These are phyloP conservation scores for Ampelomyces quisqualis DNA, from an alignment of 2,329 filamentous ascomycete species.

Conservation along the genomic window DNA sequence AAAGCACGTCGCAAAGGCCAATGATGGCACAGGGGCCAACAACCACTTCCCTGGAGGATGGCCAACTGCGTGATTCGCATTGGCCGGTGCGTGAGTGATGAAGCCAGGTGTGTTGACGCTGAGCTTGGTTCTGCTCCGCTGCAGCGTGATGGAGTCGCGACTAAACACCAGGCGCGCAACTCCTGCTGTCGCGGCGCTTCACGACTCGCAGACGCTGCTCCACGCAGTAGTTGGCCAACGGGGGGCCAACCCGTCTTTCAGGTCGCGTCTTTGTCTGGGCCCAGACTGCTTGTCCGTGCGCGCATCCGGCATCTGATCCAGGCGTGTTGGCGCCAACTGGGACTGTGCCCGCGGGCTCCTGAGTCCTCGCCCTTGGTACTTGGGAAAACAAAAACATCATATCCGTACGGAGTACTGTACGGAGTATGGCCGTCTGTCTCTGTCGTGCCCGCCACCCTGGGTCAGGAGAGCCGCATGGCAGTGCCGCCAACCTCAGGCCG, in stretches of 20 bases:
- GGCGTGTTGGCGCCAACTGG: conserved; percentile 41
- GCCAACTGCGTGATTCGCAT: no score
- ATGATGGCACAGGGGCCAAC: conserved; percentile 26
- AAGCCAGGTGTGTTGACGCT: no score
- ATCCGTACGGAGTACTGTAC: no score
- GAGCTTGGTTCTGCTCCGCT: conserved; percentile 7
- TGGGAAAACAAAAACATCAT: conserved; percentile 35
- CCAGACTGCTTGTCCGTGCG: conserved; percentile 29
- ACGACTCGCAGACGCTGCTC: no score
- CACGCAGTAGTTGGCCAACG: no score
- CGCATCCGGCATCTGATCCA: conserved; percentile 17
- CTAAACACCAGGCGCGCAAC: conserved; percentile 13
- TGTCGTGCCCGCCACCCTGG: conserved; percentile 36
- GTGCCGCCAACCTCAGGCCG: conserved; percentile 6
- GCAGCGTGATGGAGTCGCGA: conserved; percentile 16
- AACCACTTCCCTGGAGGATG: conserved; percentile 22
- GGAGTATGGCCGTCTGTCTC: conserved; percentile 26
- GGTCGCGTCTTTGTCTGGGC: conserved; percentile 39
- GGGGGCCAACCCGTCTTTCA: conserved; percentile 24
- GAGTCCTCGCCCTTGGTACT: conserved; percentile 40
- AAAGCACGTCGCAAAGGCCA: conserved; percentile 11
- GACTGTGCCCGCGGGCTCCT: conserved; percentile 27
- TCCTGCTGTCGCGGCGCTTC: conserved; percentile 14
- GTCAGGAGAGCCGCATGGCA: conserved; percentile 40
- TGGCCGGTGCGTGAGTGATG: no score